Conservation (phyloP, 441 rosid species). For the Lepidium campestre region DNA sequence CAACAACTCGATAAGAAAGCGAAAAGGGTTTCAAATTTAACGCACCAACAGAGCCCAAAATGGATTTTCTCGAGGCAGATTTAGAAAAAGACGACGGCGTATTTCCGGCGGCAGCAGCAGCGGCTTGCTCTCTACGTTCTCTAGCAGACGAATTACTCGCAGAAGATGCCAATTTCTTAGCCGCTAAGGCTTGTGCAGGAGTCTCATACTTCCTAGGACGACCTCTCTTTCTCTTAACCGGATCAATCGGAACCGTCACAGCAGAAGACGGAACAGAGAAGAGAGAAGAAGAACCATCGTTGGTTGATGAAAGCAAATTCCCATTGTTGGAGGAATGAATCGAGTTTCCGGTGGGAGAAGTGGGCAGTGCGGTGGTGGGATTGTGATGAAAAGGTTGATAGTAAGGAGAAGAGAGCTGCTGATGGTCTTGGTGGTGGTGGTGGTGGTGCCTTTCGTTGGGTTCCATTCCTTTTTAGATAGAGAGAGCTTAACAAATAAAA, state of each 20-base stretch:
- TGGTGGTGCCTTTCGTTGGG: conserved; percentile 33
- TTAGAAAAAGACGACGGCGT: conserved; percentile 16
- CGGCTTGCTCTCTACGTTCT: conserved; percentile 42
- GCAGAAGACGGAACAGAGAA: conserved; percentile 57
- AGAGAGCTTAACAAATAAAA: background rate
- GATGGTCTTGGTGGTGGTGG: conserved; percentile 14
- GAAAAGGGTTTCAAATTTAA: conserved; percentile 26
- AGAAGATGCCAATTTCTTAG: conserved; percentile 64
- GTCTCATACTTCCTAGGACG: conserved; percentile 88
- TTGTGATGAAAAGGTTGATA: conserved; percentile 30
- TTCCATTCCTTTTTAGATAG: conserved; percentile 35
- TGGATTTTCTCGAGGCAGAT: conserved; percentile 44
- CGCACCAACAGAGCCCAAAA: conserved; percentile 44
- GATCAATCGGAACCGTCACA: conserved; percentile 48
- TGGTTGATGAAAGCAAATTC: background rate
- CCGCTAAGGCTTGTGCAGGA: conserved; percentile 76
- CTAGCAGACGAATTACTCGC: conserved; percentile 29
- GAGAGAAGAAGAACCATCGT: conserved; percentile 23
- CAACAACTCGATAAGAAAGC: background rate
- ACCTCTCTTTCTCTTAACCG: conserved; percentile 61
- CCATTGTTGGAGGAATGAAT: conserved; percentile 12
- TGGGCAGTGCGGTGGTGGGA: conserved; percentile 26
- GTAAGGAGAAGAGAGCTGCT: conserved; percentile 29
- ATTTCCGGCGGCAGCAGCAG: conserved; percentile 29
- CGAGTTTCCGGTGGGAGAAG: conserved; percentile 8